Conservation (phyloP, 1,139 yeast genomes). For the Kazachstania sp. region DNA sequence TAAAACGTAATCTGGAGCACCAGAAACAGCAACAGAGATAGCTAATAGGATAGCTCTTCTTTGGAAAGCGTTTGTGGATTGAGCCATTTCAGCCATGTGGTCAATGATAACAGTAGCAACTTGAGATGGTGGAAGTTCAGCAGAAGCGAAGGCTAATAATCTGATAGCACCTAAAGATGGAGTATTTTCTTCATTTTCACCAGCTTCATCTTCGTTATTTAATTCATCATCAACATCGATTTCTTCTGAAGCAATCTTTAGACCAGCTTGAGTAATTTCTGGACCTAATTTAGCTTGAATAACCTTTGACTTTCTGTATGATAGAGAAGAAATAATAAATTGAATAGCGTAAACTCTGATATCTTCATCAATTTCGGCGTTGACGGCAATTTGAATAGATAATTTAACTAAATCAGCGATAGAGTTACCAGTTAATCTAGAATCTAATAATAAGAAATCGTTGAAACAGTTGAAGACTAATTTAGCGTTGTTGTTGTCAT, state of each 20-base stretch:
- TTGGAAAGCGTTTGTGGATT: slow-evolving; percentile 60
- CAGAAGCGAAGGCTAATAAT: slow-evolving; percentile 67
- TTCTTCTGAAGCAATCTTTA: slow-evolving; percentile 74
- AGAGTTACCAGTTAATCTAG: slow-evolving; percentile 70
- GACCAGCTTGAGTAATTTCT: slow-evolving; percentile 61
- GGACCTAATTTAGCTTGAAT: slow-evolving; percentile 67
- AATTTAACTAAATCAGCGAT: slow-evolving; percentile 61
- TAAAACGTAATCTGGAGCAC: slow-evolving; percentile 88
- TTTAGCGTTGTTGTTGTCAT: slow-evolving; percentile 65
- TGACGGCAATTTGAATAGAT: slow-evolving; percentile 67
- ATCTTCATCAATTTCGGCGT: slow-evolving; percentile 66
- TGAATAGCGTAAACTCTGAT: slow-evolving; percentile 77
- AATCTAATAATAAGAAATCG: slow-evolving; percentile 66
- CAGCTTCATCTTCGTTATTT: slow-evolving; percentile 76
- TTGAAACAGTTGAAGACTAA: slow-evolving; percentile 81
- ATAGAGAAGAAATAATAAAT: slow-evolving; percentile 70
- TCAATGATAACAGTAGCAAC: slow-evolving; percentile 75
- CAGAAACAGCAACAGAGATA: slow-evolving; percentile 76
- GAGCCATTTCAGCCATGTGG: slow-evolving; percentile 52
- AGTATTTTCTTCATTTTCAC: slow-evolving; percentile 83
- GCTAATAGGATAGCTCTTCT: slow-evolving; percentile 84
- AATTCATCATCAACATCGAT: slow-evolving; percentile 64
- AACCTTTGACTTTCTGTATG: slow-evolving; percentile 62
- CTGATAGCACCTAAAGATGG: slow-evolving; percentile 76
- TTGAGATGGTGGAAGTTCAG: slow-evolving; percentile 87